These are phyloP conservation scores for Rhodotorula toruloides DNA, from an alignment of 768 basidiomycete genomes.

Conservation along the genomic window DNA sequence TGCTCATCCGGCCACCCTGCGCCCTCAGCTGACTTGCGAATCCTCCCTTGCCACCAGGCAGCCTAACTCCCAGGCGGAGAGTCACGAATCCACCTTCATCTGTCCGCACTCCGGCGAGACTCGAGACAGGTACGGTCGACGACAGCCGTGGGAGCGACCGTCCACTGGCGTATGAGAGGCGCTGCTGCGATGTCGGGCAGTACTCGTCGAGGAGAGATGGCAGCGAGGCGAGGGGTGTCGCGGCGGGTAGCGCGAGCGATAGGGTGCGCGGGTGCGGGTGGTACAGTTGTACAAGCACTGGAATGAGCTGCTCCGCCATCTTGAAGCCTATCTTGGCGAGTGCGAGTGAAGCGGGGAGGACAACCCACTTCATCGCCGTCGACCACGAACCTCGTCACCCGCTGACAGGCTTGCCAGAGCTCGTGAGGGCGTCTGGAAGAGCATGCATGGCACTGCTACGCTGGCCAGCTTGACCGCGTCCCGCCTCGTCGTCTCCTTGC, in stretches of 20 bases:
- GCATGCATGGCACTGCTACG: not conserved
- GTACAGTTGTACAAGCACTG: constrained; percentile 17
- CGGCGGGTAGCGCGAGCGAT: constrained; percentile 20
- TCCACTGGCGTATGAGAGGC: constrained; percentile 22
- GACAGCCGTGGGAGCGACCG: constrained; percentile 8
- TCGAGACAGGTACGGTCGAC: not conserved
- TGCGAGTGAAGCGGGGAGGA: not conserved
- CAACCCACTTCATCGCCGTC: not conserved
- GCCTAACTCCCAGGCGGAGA: constrained; percentile 65
- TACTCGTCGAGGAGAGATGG: constrained; percentile 11
- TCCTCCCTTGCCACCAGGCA: constrained; percentile 91
- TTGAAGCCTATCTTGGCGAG: not conserved
- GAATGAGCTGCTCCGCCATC: not conserved
- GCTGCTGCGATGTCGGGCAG: constrained; percentile 4
- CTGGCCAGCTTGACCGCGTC: not conserved
- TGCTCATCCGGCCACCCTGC: constrained; percentile 95
- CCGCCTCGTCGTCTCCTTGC: not conserved
- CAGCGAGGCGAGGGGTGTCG: constrained; percentile 18
- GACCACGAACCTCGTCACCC: too few relatives aligned
- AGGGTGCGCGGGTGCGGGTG: constrained; percentile 25
- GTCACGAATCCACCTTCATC: constrained; percentile 51
- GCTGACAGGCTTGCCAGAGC: not conserved
- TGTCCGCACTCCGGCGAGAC: not conserved
- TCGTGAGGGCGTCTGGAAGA: too few relatives aligned
- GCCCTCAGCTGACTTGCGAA: constrained; percentile 95